Evolutionary conservation across 2,329 filamentous ascomycete genomes (phyloP).

Genomic region (Blastomyces emzantsi): DNA sequence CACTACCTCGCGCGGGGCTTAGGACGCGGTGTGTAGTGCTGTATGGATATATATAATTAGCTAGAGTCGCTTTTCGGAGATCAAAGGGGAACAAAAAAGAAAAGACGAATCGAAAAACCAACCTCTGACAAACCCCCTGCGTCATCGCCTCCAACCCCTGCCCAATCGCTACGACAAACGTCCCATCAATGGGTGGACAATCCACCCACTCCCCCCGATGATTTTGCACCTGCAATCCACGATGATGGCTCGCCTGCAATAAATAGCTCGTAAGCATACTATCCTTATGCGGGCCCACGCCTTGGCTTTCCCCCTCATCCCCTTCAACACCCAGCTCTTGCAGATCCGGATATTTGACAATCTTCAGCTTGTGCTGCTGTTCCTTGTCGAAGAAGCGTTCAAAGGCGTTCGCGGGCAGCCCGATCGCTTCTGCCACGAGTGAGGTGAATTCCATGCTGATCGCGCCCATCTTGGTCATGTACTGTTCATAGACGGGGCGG

Average conservation of each 20-base stretch:
- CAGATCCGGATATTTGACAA: conserved; percentile 75
- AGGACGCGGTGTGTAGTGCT: conserved; percentile 75
- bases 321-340: conserved; percentile 44
- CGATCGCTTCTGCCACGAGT: conserved; percentile 76
- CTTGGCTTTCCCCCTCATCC: conserved; percentile 39
- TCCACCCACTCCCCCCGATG: conserved; percentile 70
- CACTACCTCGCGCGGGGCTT: conserved; percentile 59
- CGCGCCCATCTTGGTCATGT: conserved; percentile 65
- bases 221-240: conserved; percentile 76
- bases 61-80: background rate
- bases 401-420: conserved; percentile 60
- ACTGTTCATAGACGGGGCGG: conserved; percentile 59
- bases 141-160: conserved; percentile 82
- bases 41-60: background rate
- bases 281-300: conserved; percentile 73
- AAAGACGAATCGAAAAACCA: background rate
- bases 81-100: background rate
- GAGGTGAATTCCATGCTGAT: conserved; percentile 67
- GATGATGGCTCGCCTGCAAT: conserved; percentile 67
- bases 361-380: conserved; percentile 79
- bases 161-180: conserved; percentile 78
- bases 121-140: conserved; percentile 63
- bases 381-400: conserved; percentile 63
- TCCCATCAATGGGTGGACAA: conserved; percentile 64
- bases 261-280: conserved; percentile 76